Base-by-base conservation (phyloP, 176 grass and related monocot genomes). In the Aegilops umbellulata region DNA sequence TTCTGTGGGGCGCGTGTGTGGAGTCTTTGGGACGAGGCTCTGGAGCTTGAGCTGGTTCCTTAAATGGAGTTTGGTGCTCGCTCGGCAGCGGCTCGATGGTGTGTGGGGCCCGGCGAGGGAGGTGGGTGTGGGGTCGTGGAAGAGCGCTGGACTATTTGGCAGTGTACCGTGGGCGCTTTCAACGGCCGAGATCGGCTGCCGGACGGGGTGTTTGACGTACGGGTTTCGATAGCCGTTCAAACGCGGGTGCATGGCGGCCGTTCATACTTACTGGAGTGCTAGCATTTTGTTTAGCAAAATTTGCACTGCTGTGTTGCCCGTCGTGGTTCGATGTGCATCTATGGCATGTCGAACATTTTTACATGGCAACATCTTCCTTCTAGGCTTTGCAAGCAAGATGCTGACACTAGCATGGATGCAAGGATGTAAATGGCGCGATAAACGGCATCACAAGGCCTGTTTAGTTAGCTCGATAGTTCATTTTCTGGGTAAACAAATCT, bases 11-110 rank as follows among this genome's bases (percentile, higher is more conserved):
- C 2, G 47, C 2, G 22, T 12, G 47, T 24, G 7, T 67, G 38
- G 41, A 67, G 41, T 9, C 9, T 31, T 15, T 24, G 26, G 11
- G 23, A 49, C 62, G 22, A 70, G 65, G 39, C 39, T 69, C 65
- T 38, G 41, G 8, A 41, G 68, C 69, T 41, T 19, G 46, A 80
- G 31, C 66, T 80, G 68, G 10, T 38, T 68, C 26, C 20, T 85
- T 85, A 85, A 85, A 85, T 76, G 82, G 76, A 73, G 65, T 10
- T 65, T 30, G 31, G 65, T 24, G n/a, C 3, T 22, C 60, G 16
- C 49, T 14, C n/a, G 23, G 3, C 30, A 13, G 13, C n/a, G 77
- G 30, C 30, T 57, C 12, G 64, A 65, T 78, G 84, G 39, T 10
- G 17, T 1, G 74, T 22, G 84, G 84, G 84, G 6, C 57, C 89